Evolutionary conservation across 495 filamentous ascomycete genomes (phyloP).

Genomic region (Tuber indicum): DNA sequence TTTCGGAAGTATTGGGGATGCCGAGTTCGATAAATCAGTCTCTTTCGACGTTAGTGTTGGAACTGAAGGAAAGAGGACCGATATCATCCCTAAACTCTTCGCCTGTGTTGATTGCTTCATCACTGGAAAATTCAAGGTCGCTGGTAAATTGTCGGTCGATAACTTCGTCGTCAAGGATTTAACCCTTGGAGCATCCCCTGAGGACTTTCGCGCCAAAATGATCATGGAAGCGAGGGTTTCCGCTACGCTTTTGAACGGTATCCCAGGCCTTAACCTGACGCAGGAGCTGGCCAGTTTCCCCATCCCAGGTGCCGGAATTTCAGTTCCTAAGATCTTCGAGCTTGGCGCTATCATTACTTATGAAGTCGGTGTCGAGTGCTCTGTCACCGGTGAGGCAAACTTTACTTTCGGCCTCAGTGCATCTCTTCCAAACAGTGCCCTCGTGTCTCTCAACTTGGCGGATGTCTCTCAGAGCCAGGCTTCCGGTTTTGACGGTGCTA

Average conservation of each 20-base stretch:
- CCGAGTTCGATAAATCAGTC: conserved; percentile 20
- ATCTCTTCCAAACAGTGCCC: conserved; percentile 40
- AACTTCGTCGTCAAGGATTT: conserved; percentile 38
- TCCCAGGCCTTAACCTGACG: conserved; percentile 14
- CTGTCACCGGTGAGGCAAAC: conserved; percentile 34
- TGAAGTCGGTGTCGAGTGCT: conserved; percentile 36
- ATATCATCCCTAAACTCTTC: conserved; percentile 28
- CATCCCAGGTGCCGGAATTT: conserved; percentile 40
- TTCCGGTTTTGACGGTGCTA: conserved; percentile 35
- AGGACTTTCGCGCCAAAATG: conserved; percentile 35
- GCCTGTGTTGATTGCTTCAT: conserved; percentile 44
- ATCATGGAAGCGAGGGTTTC: conserved; percentile 40
- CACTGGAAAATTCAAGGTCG: conserved; percentile 38
- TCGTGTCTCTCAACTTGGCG: conserved; percentile 27
- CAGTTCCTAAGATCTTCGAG: conserved; percentile 37
- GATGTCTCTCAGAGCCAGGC: conserved; percentile 30
- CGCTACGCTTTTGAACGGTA: background rate
- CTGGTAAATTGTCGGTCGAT: conserved; percentile 38
- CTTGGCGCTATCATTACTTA: conserved; percentile 41
- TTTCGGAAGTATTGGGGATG: conserved; percentile 14
- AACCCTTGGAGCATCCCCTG: conserved; percentile 34
- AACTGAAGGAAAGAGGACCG: conserved; percentile 13
- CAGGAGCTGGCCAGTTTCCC: conserved; percentile 36
- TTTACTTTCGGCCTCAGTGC: conserved; percentile 41
- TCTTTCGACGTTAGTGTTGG: conserved; percentile 32